phyloP scores from a whole-genome alignment of 2,329 filamentous ascomycete genomes.

The Rachicladosporium sp. region DNA sequence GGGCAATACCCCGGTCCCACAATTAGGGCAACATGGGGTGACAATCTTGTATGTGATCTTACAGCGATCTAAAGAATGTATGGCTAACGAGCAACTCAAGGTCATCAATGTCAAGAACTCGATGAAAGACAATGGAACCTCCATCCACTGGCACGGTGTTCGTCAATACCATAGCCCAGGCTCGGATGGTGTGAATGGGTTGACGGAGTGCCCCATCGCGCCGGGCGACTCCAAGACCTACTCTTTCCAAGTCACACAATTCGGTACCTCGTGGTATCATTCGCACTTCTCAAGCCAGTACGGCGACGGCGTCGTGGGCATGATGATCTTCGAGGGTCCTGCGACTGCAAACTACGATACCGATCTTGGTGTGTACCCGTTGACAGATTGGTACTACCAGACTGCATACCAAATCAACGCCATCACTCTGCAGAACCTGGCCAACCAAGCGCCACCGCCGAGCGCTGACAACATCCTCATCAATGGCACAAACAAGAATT shows the following conservation, averaged over 20 bases:
- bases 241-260: conserved; percentile 41
- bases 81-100: too few species aligned
- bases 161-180: conserved; percentile 43
- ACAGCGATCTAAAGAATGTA: too few species aligned
- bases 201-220: conserved; percentile 35
- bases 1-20: conserved; percentile 52
- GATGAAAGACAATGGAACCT: conserved; percentile 44
- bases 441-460: conserved; percentile 19
- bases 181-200: conserved; percentile 44
- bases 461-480: conserved; percentile 32
- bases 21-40: conserved; percentile 41
- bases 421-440: conserved; percentile 21
- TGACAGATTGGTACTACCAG: conserved; percentile 21
- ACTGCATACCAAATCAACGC: conserved; percentile 18
- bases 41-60: conserved; percentile 25
- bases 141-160: conserved; percentile 52
- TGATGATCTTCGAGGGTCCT: conserved; percentile 50
- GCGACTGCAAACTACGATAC: conserved; percentile 33
- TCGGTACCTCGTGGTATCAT: conserved; percentile 40
- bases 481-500: conserved; percentile 29
- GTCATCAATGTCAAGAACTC: conserved; percentile 36
- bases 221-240: conserved; percentile 45
- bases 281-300: conserved; percentile 45
- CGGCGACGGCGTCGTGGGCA: conserved; percentile 47
- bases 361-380: conserved; percentile 19